A percentile compares a stretch with the other conserved stretches of the same genome.
Conservation (phyloP, 2,329 filamentous ascomycete genomes). For the Colletotrichum viniferum region DNA sequence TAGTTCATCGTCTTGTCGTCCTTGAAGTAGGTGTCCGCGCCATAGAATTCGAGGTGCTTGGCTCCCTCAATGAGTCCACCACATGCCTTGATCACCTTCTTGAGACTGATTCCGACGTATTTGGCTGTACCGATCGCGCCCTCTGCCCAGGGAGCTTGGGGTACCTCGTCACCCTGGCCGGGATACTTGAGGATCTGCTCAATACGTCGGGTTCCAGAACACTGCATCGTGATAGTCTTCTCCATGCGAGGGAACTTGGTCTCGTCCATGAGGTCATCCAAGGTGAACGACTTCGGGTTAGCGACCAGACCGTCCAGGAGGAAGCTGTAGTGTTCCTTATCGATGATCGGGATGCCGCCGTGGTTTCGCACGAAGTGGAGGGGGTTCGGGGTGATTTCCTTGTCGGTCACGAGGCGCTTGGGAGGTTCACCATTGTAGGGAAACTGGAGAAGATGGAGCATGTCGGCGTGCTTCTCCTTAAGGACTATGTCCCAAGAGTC, state of each 20-base stretch:
- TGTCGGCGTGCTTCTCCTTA: slow-evolving; percentile 62
- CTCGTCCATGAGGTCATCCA: slow-evolving; percentile 67
- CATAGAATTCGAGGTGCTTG: slow-evolving; percentile 71
- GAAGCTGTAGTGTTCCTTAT: slow-evolving; percentile 57
- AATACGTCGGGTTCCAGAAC: slow-evolving; percentile 70
- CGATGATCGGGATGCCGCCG: slow-evolving; percentile 71
- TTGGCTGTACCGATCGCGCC: slow-evolving; percentile 71
- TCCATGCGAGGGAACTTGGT: slow-evolving; percentile 61
- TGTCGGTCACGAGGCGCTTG: slow-evolving; percentile 57
- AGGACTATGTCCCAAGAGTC: slow-evolving; percentile 62
- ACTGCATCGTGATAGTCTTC: slow-evolving; percentile 69
- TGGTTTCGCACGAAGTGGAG: slow-evolving; percentile 73
- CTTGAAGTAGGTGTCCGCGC: slow-evolving; percentile 77
- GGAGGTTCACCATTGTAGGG: slow-evolving; percentile 69
- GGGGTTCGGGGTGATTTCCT: slow-evolving; percentile 63
- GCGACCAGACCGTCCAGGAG: slow-evolving; percentile 65
- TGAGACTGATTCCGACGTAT: slow-evolving; percentile 68
- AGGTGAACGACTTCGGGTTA: slow-evolving; percentile 57
- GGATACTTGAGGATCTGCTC: slow-evolving; percentile 71
- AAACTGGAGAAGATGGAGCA: slow-evolving; percentile 67
- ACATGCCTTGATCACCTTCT: slow-evolving; percentile 73
- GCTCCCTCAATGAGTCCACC: slow-evolving; percentile 61
- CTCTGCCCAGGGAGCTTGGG: slow-evolving; percentile 63
- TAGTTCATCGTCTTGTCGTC: slow-evolving; percentile 70
- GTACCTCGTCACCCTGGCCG: slow-evolving; percentile 69